Base-by-base conservation (phyloP, 2,329 filamentous ascomycete genomes). In the Aureobasidium subglaciale region DNA sequence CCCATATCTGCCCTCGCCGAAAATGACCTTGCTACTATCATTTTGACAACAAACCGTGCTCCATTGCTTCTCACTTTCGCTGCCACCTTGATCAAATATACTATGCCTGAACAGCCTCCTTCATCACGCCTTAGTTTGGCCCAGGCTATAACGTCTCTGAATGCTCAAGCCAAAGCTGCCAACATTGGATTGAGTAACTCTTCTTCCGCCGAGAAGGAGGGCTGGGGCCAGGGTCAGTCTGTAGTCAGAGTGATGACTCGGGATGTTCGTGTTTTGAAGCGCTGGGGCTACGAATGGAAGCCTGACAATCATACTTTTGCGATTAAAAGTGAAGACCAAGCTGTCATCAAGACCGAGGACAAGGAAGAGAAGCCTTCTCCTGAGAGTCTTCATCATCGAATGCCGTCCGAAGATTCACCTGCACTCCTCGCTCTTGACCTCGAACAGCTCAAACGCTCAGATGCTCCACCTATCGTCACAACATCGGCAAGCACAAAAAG, bases 61-160 rank as follows among this genome's bases (percentile, higher is more conserved):
- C 90, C 90, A 1, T 73, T 95, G 1, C 83, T 95, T 1, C 77
- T 95, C 5, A 89, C 89, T 0, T 95, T 95, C 69, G 84, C 86
- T 1, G 80, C 90, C 13, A 81, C 83, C 58, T 67, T 92, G 46
- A 68, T 95, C 43, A 85, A 87, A 42, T 84, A 86, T 65, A 95
- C 88, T 0, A 92, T 91, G 85, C 87, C 90, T 0, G 85, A 88
- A 61, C 90, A 96, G 67, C 90, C 90, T 3, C 76, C 85, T 3
- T 93, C 88, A n/a, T 92, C 88, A 66, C 78, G 88, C 43, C 73
- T 95, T 18, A 95, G 89, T 65, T 74, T 96, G 18, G 88, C 85
- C 0, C 90, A 95, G 69, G 89, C 88, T 0, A 84, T 93, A 1
- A 87, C 95, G 15, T 91, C 88, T 66, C 83, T 84, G 25, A 93